Base-by-base conservation (phyloP, 129 eudicot genomes). In the Chrysanthemum lavandulifolium region DNA sequence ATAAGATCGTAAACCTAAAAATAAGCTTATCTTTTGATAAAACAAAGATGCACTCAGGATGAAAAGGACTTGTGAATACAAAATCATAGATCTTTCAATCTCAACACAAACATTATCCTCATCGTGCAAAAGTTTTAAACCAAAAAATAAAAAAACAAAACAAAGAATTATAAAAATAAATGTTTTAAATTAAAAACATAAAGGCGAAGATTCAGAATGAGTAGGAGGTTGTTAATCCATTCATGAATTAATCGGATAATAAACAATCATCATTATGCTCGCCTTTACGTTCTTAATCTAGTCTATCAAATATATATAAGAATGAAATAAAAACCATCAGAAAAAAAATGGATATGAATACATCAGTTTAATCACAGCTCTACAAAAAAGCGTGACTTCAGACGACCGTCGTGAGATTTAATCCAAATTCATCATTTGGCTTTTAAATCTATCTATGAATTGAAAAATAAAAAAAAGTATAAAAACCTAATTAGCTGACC, bases 341-440 rank as follows among this genome's bases (percentile, higher is more conserved):
- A 13, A 47, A 67, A 57, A 21, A 47, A 2, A 53, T 13, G 18
- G 48, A 72, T 73, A 76, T 76, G 11, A 47, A 67, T 76, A 14
- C 80, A 76, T 76, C 79, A 75, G 13, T 55, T 67, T 43, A 57
- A 53, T 45, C 80, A 76, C 80, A 49, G 80, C 65, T 55, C 48
- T 68, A 67, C 74, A 48, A 75, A 75, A 67, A 75, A 10, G 65
- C 79, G 73, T 56, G 67, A 75, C 6, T 60, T 75, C 79, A 75
- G 79, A 66, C 79, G 79, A 75, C 59, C 67, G 73, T 75, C 67
- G 79, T 75, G 67, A 75, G 79, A 75, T 69, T 31, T n/a, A 52
- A 69, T 69, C 74, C 74, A 54, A 54, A 69, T 52, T 69, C 74
- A 15, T 69, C 74, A 69, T 69, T 6, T 69, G 74, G 64, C 31